Base-by-base conservation (phyloP, 1,139 yeast species). In the Yamadazyma pseudoaaseri region DNA sequence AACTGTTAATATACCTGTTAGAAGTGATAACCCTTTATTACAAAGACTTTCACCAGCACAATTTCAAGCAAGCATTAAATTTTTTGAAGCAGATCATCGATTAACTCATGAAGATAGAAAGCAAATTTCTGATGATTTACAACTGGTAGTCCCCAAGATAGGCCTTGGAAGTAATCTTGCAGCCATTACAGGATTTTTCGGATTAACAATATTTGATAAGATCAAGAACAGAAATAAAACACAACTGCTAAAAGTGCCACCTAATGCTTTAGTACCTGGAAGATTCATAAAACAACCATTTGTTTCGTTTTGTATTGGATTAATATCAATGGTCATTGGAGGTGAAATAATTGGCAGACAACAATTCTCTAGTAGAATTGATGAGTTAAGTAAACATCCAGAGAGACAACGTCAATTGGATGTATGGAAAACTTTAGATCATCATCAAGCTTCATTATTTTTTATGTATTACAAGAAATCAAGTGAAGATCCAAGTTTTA, bases 21-120 rank as follows among this genome's bases (percentile, higher is more conserved):
- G 14, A 23, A 4, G 22, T n/a, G 38, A 39, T 13, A 60, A 61
- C 33, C 68, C 69, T 2, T 48, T 62, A 23, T 41, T 52, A 15
- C 52, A 56, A 16, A 52, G 45, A 37, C 52, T 64, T 16, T 52
- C 63, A 6, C 66, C 68, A 1, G 46, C 53, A 10, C 70, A 68
- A 43, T 61, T 66, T 48, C 49, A 63, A 24, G 66, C 68, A 15
- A 56, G 64, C 37, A 60, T 67, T 23, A 46, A 54, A 26, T 70
- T 70, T 43, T 69, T 67, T 43, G 70, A 69, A 40, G 73, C 73
- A 1, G 75, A 70, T 45, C 62, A 56, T 27, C 38, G 50, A 25
- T 53, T 70, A 33, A 49, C 52, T 11, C 44, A 43, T 2, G 45
- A 52, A 4, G 74, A 70, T 37, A 47, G 76, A 26, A 43, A 37